Evolutionary conservation across 2,329 filamentous ascomycete genomes (phyloP).

Genomic region (Pseudogymnoascus sp.): DNA sequence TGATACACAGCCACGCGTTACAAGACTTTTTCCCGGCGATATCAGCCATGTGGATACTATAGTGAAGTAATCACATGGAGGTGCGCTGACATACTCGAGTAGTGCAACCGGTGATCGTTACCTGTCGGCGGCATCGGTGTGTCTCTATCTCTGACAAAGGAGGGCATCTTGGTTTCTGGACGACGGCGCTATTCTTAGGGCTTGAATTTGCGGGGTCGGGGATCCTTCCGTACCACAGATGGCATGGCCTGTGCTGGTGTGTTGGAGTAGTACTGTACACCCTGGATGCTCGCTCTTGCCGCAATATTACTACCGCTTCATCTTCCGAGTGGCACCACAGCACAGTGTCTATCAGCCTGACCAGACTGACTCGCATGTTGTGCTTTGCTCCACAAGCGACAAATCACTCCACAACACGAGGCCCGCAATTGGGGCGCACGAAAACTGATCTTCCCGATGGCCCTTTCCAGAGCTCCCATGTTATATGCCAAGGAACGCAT

Average conservation of each 20-base stretch:
- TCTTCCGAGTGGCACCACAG: slow-evolving; percentile 2
- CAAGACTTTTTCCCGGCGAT: not conserved
- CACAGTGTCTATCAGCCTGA: not conserved
- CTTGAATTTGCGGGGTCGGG: not conserved
- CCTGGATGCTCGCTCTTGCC: not conserved
- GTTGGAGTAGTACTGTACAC: not conserved
- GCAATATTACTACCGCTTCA: slow-evolving; percentile 3
- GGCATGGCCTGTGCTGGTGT: slow-evolving; percentile 1
- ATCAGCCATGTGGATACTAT: not conserved
- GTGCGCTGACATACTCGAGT: not conserved
- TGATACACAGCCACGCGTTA: not conserved
- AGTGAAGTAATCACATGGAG: not conserved
- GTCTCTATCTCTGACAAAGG: not conserved
- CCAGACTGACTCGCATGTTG: slow-evolving; percentile 2
- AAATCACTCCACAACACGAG: slow-evolving; percentile 6
- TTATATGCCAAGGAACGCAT: not conserved
- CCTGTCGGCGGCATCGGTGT: not conserved
- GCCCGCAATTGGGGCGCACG: not conserved
- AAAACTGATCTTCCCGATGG: slow-evolving; percentile 5
- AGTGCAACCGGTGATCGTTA: not conserved
- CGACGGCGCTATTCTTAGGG: slow-evolving; percentile 7
- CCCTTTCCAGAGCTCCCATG: not conserved
- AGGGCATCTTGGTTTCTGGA: not conserved
- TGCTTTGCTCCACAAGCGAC: slow-evolving; percentile 3
- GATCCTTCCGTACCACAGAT: slow-evolving; percentile 5